Percentiles rank a stretch among this genome's conserved stretches.
These are phyloP conservation scores for Termitomyces titanicus DNA, from an alignment of 768 basidiomycete genomes.

Conservation along the genomic window DNA sequence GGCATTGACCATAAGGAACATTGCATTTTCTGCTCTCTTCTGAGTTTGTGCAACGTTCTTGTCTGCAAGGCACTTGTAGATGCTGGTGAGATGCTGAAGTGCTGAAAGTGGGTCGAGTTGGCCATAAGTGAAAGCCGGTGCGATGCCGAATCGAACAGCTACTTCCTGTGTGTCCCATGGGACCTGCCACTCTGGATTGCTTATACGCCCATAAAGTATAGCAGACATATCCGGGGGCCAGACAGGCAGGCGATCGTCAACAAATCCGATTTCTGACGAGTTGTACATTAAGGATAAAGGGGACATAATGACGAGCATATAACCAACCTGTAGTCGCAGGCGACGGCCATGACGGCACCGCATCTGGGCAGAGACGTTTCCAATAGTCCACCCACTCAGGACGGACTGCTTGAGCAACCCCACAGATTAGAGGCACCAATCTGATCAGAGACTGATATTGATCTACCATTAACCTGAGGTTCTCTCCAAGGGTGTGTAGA, in stretches of 20 bases:
- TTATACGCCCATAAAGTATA: slow-evolving; percentile 56
- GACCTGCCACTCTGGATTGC: slow-evolving; percentile 66
- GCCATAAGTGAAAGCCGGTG: slow-evolving; percentile 60
- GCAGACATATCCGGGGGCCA: slow-evolving; percentile 78
- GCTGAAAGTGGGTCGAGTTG: slow-evolving; percentile 53
- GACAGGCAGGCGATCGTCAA: slow-evolving; percentile 71
- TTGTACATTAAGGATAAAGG: neutral
- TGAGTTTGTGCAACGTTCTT: slow-evolving; percentile 44
- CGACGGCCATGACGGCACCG: slow-evolving; percentile 57
- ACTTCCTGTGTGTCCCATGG: slow-evolving; percentile 50
- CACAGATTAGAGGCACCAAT: slow-evolving; percentile 62
- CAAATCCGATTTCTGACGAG: slow-evolving; percentile 36
- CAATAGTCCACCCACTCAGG: slow-evolving; percentile 94
- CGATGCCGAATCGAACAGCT: slow-evolving; percentile 43
- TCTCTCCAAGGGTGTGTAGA: slow-evolving; percentile 77
- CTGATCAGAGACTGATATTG: slow-evolving; percentile 51
- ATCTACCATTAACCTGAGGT: slow-evolving; percentile 55
- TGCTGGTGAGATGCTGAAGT: slow-evolving; percentile 47
- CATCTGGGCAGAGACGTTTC: slow-evolving; percentile 74
- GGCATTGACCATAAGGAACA: slow-evolving; percentile 50
- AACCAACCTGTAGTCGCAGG: slow-evolving; percentile 38
- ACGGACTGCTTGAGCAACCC: slow-evolving; percentile 57
- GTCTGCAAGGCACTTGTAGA: slow-evolving; percentile 62
- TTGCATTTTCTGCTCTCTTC: slow-evolving; percentile 64
- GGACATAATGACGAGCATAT: neutral